Percentiles rank a stretch among this genome's conserved stretches.
These are phyloP conservation scores for Aquilaria malaccensis DNA, from an alignment of 345 rosid genomes.

Conservation along the genomic window DNA sequence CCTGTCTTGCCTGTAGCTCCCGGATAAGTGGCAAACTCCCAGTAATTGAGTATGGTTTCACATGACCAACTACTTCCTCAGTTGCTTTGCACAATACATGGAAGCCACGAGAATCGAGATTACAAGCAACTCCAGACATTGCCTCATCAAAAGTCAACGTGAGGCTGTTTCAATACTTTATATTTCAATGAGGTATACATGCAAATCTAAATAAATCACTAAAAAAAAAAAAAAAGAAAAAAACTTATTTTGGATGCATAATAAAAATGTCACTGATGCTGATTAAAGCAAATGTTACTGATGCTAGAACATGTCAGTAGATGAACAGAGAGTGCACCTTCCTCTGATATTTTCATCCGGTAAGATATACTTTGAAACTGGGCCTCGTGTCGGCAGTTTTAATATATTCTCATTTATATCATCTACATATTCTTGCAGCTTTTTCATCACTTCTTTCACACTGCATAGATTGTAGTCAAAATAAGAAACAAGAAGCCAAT, in stretches of 20 bases:
- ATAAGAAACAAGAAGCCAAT: constrained; percentile 8
- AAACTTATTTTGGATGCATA: constrained; percentile 3
- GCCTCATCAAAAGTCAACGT: constrained; percentile 71
- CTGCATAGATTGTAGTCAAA: constrained; percentile 31
- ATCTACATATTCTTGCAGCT: constrained; percentile 74
- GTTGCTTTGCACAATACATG: constrained; percentile 88
- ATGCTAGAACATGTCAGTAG: neutral
- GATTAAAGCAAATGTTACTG: neutral
- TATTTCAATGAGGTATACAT: neutral
- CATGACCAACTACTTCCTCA: constrained; percentile 81
- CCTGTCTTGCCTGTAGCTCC: constrained; percentile 58
- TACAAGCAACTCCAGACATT: constrained; percentile 81
- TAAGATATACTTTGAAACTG: constrained; percentile 80
- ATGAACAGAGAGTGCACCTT: constrained; percentile 35
- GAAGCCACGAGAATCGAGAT: constrained; percentile 84
- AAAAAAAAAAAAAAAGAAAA: neutral
- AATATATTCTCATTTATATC: constrained; percentile 72
- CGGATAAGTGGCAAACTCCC: constrained; percentile 93
- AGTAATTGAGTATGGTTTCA: constrained; percentile 89
- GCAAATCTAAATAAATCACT: neutral
- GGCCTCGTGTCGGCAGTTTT: constrained; percentile 66
- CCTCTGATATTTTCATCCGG: constrained; percentile 78
- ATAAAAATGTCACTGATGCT: neutral
- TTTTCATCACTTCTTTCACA: constrained; percentile 54
- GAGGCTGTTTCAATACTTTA: constrained; percentile 40